Conservation (phyloP, 805 yeast genomes). For the Saturnispora kantuleensis region DNA sequence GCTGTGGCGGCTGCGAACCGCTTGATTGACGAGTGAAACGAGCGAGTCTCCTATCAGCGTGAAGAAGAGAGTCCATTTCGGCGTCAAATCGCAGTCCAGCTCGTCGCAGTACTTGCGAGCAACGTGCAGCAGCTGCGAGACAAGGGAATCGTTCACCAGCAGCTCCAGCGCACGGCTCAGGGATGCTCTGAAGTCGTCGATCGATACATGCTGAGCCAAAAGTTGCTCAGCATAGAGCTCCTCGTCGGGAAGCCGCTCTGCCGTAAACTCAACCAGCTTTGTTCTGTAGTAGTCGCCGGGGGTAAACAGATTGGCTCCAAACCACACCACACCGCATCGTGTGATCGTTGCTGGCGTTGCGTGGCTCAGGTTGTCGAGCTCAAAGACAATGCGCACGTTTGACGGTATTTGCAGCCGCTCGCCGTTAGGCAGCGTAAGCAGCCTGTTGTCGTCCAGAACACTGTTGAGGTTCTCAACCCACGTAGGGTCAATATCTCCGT, state of each 20-base stretch:
- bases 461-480: constrained; percentile 91
- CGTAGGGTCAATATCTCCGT: constrained; percentile 87
- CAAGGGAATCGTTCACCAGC: background rate
- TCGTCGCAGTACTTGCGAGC: constrained; percentile 1
- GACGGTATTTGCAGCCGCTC: constrained; percentile 65
- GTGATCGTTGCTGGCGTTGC: constrained; percentile 91
- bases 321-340: constrained; percentile 84
- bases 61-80: constrained; percentile 25
- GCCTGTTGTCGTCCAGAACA: constrained; percentile 78
- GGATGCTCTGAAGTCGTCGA: constrained; percentile 2
- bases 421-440: constrained; percentile 80
- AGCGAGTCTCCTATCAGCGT: constrained; percentile 32
- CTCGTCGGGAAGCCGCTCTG: constrained; percentile 11
- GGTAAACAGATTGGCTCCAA: constrained; percentile 30
- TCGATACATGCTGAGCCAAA: background rate
- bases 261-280: constrained; percentile 12
- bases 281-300: constrained; percentile 9
- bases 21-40: constrained; percentile 18
- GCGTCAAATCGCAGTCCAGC: background rate
- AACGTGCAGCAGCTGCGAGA: background rate
- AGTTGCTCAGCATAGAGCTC: constrained; percentile 2
- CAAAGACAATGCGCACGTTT: constrained; percentile 62
- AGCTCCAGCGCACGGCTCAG: constrained; percentile 5
- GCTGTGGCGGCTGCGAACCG: constrained; percentile 17
- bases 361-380: constrained; percentile 51